Evolutionary conservation across 2,329 filamentous ascomycete species (phyloP), one percentile per base, ranked within the genome.

Genomic region (Fusarium albidum): DNA sequence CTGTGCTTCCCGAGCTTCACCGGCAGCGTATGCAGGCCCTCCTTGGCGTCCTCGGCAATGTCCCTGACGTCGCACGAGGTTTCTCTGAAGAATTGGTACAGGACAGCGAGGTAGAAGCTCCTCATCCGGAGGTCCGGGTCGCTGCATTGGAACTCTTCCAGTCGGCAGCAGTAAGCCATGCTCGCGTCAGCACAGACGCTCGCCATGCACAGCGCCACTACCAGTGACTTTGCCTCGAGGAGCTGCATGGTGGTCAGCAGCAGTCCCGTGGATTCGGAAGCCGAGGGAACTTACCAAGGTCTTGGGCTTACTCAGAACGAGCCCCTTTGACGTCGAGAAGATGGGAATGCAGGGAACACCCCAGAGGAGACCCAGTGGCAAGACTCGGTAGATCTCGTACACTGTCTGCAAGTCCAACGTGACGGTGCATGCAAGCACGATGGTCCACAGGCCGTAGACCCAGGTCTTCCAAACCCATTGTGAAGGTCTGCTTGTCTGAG

Each of bases 1-100:
- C 45, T 55, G 2, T 50, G 38, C 15, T 57, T 57, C 13, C 54
- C 54, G 6, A 57, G 44, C 18, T 46, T 57, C n/a, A 55, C 54
- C 0, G 50, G 54, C 2, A 57, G 15, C 17, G 54, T 57, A 5
- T 55, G 38, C 0, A 57, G 15, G 1, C 53, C 53, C 11, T 57
- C 53, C 4, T 55, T 55, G 2, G 50, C 28, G 9, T 57, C 53
- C 25, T 57, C 53, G 0, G 31, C 34, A 3, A 57, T 55, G 15
- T 57, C 54, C 11, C 51, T 45, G 7, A 50, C 35, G 11, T 56
- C 53, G 26, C 53, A 56, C 1, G 54, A 45, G 1, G 54, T 57
- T 37, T 57, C 54, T 11, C 54, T 50, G 14, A 55, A 50, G 29
- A 55, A 55, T 2, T 57, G 53, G 6, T 57, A 55, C 2, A 57